These are phyloP conservation scores for Zanthoxylum bungeanum DNA, from an alignment of 345 rosid species.

Conservation along the genomic window DNA sequence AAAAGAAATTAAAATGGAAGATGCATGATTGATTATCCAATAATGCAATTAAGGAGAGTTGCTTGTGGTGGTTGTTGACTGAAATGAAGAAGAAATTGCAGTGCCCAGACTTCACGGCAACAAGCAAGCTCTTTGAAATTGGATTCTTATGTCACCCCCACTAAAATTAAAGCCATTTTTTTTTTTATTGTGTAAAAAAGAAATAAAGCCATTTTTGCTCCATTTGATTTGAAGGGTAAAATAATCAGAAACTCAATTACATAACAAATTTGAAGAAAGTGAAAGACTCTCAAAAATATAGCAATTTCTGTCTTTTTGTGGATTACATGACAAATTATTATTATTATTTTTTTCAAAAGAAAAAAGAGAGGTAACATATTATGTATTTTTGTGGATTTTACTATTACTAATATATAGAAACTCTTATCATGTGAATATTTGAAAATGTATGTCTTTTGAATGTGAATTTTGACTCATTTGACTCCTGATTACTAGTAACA, in stretches of 20 bases:
- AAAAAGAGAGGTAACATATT: too few species aligned
- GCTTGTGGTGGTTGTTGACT: neutral
- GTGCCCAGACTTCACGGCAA: slow-evolving; percentile 4
- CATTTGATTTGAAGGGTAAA: neutral
- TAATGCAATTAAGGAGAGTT: neutral
- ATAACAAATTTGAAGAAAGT: neutral
- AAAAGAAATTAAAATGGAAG: neutral
- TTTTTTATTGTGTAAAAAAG: neutral
- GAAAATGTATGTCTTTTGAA: too few species aligned
- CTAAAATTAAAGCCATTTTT: neutral
- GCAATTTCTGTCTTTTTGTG: too few species aligned
- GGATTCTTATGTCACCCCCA: neutral
- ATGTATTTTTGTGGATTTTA: neutral
- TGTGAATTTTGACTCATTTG: neutral
- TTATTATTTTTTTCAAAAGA: too few species aligned
- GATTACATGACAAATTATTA: too few species aligned
- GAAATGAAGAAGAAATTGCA: neutral
- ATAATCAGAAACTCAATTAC: neutral
- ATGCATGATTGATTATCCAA: neutral
- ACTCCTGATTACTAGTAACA: neutral
- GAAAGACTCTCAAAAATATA: neutral
- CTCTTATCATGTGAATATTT: neutral
- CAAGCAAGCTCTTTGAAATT: neutral
- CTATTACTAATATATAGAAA: too few species aligned
- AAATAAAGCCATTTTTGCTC: neutral